These are phyloP conservation scores for Agastache rugosa DNA, from an alignment of 257 asterid genomes.

Conservation along the genomic window DNA sequence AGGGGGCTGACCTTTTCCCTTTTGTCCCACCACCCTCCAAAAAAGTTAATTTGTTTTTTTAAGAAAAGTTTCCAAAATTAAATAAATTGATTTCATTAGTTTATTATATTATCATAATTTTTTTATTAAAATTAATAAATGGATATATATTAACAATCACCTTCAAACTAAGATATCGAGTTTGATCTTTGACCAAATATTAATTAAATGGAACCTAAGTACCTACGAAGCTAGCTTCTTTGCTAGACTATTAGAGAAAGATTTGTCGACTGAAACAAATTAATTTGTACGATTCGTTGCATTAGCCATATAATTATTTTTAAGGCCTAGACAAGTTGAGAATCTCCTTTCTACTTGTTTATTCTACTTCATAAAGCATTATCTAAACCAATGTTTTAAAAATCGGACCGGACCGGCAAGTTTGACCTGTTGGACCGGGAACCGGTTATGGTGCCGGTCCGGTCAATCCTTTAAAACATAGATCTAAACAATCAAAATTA, in stretches of 20 bases:
- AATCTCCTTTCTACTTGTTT: not conserved
- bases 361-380: not conserved
- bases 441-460: too few species aligned
- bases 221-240: not conserved
- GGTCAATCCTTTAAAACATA: too few species aligned
- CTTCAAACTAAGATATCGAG: not conserved
- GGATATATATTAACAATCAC: too few species aligned
- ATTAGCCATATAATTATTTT: not conserved
- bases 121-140: too few species aligned
- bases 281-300: not conserved
- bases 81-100: not conserved
- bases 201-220: not conserved
- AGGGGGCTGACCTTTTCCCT: slow-evolving; percentile 32
- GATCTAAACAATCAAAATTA: not conserved
- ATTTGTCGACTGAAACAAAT: not conserved
- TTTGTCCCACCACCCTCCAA: slow-evolving; percentile 20
- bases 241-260: not conserved
- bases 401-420: too few species aligned
- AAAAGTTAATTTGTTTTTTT: not conserved
- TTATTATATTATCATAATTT: not conserved
- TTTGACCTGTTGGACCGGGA: too few species aligned
- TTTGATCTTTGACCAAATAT: not conserved
- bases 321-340: not conserved
- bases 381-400: too few species aligned
- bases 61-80: not conserved